Evolutionary conservation across 805 yeast genomes (phyloP).

Genomic region (Metschnikowia anglica): DNA sequence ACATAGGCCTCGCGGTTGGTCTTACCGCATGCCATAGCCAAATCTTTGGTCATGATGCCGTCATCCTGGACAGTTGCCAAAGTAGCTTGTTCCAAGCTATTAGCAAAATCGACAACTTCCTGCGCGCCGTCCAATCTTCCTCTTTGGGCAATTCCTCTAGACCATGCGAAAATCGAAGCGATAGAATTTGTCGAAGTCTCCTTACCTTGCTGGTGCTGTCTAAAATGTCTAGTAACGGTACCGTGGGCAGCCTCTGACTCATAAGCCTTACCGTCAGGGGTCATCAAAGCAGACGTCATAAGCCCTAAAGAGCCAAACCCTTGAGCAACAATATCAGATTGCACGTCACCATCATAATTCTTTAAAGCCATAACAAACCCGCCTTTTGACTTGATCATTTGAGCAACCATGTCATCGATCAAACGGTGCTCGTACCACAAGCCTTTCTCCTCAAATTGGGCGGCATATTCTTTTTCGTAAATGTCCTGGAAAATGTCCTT

Average conservation of each 20-base stretch:
- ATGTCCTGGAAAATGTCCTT: conserved; percentile 87
- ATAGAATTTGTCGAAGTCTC: conserved; percentile 97
- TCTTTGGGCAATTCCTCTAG: conserved; percentile 89
- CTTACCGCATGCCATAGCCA: conserved; percentile 86
- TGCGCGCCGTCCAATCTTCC: conserved; percentile 87
- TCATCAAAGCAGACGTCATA: conserved; percentile 94
- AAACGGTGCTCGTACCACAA: conserved; percentile 96
- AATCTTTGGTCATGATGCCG: conserved; percentile 93
- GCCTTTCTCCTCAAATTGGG: conserved; percentile 70
- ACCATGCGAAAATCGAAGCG: conserved; percentile 97
- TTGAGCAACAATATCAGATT: conserved; percentile 95
- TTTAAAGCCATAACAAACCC: conserved; percentile 95
- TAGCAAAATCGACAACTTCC: conserved; percentile 78
- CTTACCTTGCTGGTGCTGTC: conserved; percentile 94
- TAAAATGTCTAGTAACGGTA: conserved; percentile 94
- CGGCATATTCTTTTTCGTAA: conserved; percentile 67
- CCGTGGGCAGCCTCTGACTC: conserved; percentile 99
- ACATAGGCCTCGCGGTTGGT: conserved; percentile 81
- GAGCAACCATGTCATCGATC: conserved; percentile 98
- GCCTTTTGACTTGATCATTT: conserved; percentile 94
- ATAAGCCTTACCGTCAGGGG: conserved; percentile 96
- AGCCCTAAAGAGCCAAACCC: conserved; percentile 96
- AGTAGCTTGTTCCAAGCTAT: conserved; percentile 77
- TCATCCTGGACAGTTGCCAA: conserved; percentile 81
- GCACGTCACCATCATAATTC: conserved; percentile 97